Evolutionary conservation across 2,329 filamentous ascomycete species (phyloP), one percentile per base, ranked within the genome.

Genomic region (Fusarium tjaetaba): DNA sequence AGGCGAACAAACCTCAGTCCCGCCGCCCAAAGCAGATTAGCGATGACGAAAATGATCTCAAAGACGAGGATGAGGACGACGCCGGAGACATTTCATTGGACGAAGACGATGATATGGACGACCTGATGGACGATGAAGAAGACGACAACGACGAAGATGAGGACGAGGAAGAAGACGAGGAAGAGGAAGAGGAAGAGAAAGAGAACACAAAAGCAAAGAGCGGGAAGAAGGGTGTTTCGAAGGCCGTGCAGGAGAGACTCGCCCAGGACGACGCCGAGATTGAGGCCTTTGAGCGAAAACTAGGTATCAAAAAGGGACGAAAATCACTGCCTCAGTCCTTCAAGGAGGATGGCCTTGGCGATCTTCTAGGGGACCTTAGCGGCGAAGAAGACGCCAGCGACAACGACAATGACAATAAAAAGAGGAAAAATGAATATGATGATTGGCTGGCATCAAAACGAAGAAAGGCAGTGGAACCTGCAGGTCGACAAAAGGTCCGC

Each of bases 251-350:
- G 90, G n/a, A 89, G 87, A 78, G 88, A 75, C 84, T 98, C 9
- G 91, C 89, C 2, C 87, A 94, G 70, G 96, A 99, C 66, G 95
- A 98, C 78, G 93, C 91, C 5, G 94, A 97, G 76, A 98, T 99
- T 75, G 92, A 92, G 26, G 91, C 91, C 6, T 85, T 98, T 38
- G 96, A 99, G 84, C 95, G 92, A 81, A 97, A 94, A 78, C 85
- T 99, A 7, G 96, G 96, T 0, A 88, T 98, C 39, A 91, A 88
- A 73, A 94, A 92, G 79, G 90, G 90, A 30, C 92, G 92, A 68
- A 97, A 94, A 78, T 91, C 89, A 38, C 82, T 94, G 10, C 91
- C 92, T 0, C 92, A 93, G 73, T 86, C 90, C 0, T 94, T 95
- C 76, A 88, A 90, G 26, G 93, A 97, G 11, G 95, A 98, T 79